Evolutionary conservation across 2,329 filamentous ascomycete genomes (phyloP).

Genomic region (Hortaea werneckii): DNA sequence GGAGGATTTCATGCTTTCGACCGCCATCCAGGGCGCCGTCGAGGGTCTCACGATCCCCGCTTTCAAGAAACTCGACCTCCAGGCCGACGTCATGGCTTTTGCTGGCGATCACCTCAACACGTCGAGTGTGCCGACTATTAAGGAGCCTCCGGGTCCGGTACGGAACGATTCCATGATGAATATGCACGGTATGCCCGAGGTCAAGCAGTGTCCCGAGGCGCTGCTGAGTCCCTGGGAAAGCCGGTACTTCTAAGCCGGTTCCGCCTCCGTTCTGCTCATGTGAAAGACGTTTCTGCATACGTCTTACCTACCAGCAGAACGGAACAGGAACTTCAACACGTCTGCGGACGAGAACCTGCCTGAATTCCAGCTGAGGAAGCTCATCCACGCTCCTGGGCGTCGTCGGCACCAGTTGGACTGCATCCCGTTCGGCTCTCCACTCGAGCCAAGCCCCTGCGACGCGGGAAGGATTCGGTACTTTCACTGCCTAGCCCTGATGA

Average conservation of each 20-base stretch:
- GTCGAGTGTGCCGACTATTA: constrained; percentile 8
- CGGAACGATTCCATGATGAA: constrained; percentile 5
- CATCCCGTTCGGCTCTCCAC: too few relatives aligned
- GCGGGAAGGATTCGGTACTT: too few relatives aligned
- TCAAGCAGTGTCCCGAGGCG: constrained; percentile 3
- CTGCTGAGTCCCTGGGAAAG: constrained; percentile 9
- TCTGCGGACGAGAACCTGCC: too few relatives aligned
- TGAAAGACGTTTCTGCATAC: too few relatives aligned
- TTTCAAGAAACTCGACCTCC: constrained; percentile 22
- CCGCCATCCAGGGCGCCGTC: constrained; percentile 36
- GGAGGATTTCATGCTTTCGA: constrained; percentile 48
- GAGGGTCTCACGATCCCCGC: constrained; percentile 20
- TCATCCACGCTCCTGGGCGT: too few relatives aligned
- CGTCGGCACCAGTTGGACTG: too few relatives aligned
- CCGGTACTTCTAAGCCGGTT: constrained; percentile 3
- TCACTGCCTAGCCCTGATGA: too few relatives aligned
- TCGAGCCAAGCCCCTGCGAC: too few relatives aligned
- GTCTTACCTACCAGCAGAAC: too few relatives aligned
- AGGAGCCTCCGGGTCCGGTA: constrained; percentile 1
- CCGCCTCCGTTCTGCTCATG: too few relatives aligned
- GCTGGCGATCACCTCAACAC: constrained; percentile 14
- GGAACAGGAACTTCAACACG: too few relatives aligned
- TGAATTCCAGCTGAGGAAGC: too few relatives aligned
- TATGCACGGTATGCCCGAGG: constrained; percentile 1
- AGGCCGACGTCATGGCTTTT: constrained; percentile 20